Base-by-base conservation (phyloP, 2,329 filamentous ascomycete species). In the Colletotrichum zoysiae region DNA sequence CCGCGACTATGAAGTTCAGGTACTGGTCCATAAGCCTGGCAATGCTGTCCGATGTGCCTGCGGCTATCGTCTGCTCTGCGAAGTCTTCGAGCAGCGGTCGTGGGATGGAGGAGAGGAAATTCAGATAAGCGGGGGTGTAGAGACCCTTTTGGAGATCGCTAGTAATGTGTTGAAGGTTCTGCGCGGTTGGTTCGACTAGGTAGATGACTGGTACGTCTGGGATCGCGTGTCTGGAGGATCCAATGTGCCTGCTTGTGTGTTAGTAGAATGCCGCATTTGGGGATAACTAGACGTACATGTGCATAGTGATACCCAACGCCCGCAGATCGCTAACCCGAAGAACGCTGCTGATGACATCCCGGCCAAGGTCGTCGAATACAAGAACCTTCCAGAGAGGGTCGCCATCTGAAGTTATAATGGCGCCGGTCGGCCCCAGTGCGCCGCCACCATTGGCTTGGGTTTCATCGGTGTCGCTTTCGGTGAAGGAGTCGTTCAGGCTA, bases 351-450 rank as follows among this genome's bases (percentile, higher is more conserved):
- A 99, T 98, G 71, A 99, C 93, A 88, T 98, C 95, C 80, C 95
- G 89, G 59, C 95, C 96, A 5, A 91, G 82, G 76, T 95, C 93
- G 82, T 99, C 97, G 79, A 99, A 98, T 12, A 99, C 94, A 64
- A 99, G 86, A 8, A 98, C 93, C 82, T 98, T 98, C 95, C 95
- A 98, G 84, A 98, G 95, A 0, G 95, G 95, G 78, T 97, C 94
- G 74, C 95, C 95, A 77, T 97, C 92, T 58, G 93, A 88, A 76
- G 95, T 95, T 73, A 97, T 85, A 65, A 98, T 93, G 20, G 94
- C 92, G n/a, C 91, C 91, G 48, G 91, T 88, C 30, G 92, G 89
- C 66, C 91, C 87, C 67, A 92, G 84, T 48, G 73, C 66, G 12
- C 92, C 82, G 63, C 92, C 82, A 62, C 90, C 91, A 78, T 91